Base-by-base conservation (phyloP, 495 filamentous ascomycete genomes). In the Penicilliopsis zonata region DNA sequence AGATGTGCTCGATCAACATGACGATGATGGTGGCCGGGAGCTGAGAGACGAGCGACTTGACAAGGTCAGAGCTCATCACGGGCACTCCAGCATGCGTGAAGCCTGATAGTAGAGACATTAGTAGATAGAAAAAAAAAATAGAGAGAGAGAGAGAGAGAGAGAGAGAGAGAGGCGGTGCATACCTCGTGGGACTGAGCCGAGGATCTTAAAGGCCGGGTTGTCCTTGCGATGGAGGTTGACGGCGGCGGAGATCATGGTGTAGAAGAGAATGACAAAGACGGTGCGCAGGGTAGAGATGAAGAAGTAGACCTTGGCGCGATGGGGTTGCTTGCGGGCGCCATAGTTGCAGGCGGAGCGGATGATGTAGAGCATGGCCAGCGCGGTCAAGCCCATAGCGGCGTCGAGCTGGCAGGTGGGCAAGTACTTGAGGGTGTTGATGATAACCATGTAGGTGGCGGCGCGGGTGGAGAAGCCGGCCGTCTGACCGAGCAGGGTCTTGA, bases 1-100 rank as follows among this genome's bases (percentile, higher is more conserved):
- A 81, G 42, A 90, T 87, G 50, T 92, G 84, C 54, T 98, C 90
- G 43, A 98, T 95, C 28, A 98, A 63, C 26, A 96, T 64, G 5
- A 98, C 92, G 42, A 98, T 94, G 27, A 95, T 81, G 1, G 78
- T 73, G 10, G 79, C 80, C 0, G 86, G 86, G 0, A 94, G 58
- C 30, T 86, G 57, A 23, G 53, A 54, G 7, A 65, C 54, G 47
- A 85, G 84, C 5, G 70, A 46, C 2, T 43, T 61, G 43, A 88
- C 71, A 33, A 90, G 67, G 1, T 59, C 50, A 0, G 57, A 62
- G 43, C 80, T 73, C 35, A 95, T 58, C 0, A 53, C 62, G 0
- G 86, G 86, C n/a, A 79, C 82, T n/a, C 63, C 74, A 5, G 82
- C 84, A 49, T 84, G 60, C 43, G 81, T 69, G 55, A 95, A 94